These are phyloP conservation scores for Fusarium sp. DNA, from an alignment of 2,329 filamentous ascomycete genomes.

Conservation along the genomic window DNA sequence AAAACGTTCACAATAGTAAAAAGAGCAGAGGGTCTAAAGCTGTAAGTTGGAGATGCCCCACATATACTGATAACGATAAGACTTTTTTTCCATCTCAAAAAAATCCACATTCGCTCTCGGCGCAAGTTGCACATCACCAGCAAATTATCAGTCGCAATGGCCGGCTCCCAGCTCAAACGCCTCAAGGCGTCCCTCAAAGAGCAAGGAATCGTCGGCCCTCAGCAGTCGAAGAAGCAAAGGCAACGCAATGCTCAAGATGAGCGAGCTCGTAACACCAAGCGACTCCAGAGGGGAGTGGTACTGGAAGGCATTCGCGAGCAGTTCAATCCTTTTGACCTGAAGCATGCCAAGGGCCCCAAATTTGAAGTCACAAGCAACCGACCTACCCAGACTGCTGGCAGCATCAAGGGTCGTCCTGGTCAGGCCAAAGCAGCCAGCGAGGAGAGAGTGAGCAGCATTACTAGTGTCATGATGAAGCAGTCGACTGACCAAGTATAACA, in stretches of 20 bases:
- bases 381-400: conserved; percentile 66
- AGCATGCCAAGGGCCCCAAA: conserved; percentile 82
- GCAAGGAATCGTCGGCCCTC: conserved; percentile 89
- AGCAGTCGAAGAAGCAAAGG: conserved; percentile 95
- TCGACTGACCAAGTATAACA: conserved; percentile 51
- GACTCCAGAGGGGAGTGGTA: conserved; percentile 80
- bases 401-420: conserved; percentile 80
- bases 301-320: conserved; percentile 90
- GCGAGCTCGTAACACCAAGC: conserved; percentile 75
- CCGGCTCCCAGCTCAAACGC: conserved; percentile 95
- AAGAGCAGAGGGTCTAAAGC: background rate
- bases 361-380: conserved; percentile 84
- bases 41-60: conserved; percentile 15
- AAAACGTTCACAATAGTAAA: too few relatives aligned
- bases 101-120: conserved; percentile 31
- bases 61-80: conserved; percentile 48
- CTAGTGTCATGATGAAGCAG: background rate
- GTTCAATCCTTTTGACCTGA: conserved; percentile 98
- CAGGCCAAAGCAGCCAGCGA: conserved; percentile 89
- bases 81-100: conserved; percentile 46
- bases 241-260: conserved; percentile 77
- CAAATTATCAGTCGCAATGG: conserved; percentile 69
- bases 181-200: conserved; percentile 91
- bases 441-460: conserved; percentile 72
- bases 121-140: conserved; percentile 32